A percentile compares a stretch with the other conserved stretches of the same genome.
phyloP scores from a whole-genome alignment of 441 rosid species.

The Adansonia madagascariensis region DNA sequence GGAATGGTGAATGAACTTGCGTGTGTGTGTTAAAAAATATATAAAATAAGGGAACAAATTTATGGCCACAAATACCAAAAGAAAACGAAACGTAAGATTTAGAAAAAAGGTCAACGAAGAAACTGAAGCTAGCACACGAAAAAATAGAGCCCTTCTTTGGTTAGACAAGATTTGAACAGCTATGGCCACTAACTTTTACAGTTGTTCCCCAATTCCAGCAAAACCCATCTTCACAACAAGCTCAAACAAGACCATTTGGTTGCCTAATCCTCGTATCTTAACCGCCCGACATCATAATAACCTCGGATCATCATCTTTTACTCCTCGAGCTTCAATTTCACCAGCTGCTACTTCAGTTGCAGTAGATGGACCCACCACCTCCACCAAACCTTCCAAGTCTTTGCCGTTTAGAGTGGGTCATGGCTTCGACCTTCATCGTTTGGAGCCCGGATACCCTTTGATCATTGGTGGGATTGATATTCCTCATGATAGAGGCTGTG shows the following conservation, averaged over 20 bases:
- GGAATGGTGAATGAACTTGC: not conserved
- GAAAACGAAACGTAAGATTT: too few species aligned
- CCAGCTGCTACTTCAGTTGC: constrained; percentile 47
- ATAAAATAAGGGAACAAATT: not conserved
- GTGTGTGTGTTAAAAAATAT: not conserved
- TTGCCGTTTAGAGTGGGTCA: constrained; percentile 90
- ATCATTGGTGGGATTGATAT: constrained; percentile 90
- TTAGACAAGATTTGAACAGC: constrained; percentile 29
- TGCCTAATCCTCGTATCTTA: constrained; percentile 21
- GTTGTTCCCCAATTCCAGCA: constrained; percentile 20
- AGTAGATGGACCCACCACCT: constrained; percentile 46
- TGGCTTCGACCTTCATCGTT: constrained; percentile 87
- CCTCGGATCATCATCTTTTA: constrained; percentile 7
- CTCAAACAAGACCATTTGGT: constrained; percentile 33
- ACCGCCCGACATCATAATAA: constrained; percentile 13
- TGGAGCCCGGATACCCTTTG: constrained; percentile 92
- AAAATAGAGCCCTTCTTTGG: not conserved
- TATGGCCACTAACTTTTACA: constrained; percentile 24
- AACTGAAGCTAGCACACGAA: not conserved
- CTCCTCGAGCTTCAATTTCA: constrained; percentile 39
- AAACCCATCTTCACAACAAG: constrained; percentile 13
- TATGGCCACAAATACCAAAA: not conserved
- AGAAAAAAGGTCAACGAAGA: not conserved
- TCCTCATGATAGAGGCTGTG: constrained; percentile 91
- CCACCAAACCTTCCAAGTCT: constrained; percentile 48